Base-by-base conservation (phyloP, 495 filamentous ascomycete genomes). In the Penicilliopsis zonata region DNA sequence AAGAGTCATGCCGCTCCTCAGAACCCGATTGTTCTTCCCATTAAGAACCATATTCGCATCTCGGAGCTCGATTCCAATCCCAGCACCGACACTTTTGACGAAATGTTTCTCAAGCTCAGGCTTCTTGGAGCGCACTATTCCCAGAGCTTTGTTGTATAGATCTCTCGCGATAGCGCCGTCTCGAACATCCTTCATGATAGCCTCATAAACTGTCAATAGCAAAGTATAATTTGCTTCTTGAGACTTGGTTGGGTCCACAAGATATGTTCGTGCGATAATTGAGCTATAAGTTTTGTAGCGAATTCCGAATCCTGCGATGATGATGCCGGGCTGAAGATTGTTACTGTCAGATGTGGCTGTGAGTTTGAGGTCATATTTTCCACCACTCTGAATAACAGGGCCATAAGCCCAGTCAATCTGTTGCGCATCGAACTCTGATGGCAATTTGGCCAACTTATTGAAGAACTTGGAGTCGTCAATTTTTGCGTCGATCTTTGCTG, bases 1-100 rank as follows among this genome's bases (percentile, higher is more conserved):
- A 25, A 99, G 67, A 3, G 92, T 96, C 90, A 96, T 99, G 41
- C 92, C 92, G 50, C 94, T 92, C 50, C 84, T 90, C 31, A 99
- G 54, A 16, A 74, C 67, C 9, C 86, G 67, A 15, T 63, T 73
- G 50, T 82, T 94, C 59, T 95, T 95, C 33, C 64, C 78, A 47
- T 81, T 94, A 18, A 99, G 64, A 3, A 86, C 48, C 36, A 96
- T 69, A 3, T 80, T 86, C 2, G 69, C 52, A 50, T 99, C 90
- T 36, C 79, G 74, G 30, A 76, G 77, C 62, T 99, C 90, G 25
- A 96, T 86, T 36, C 90, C 90, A 44, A 96, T 86, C 15, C 86
- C 90, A 25, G 72, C 77, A 30, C 90, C 90, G 22, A 94, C 73
- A 37, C 77, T 92, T 58, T 90, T 94, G 23, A 85, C 44, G 49